Percentiles rank a stretch among this genome's conserved stretches.
phyloP scores from a whole-genome alignment of 805 yeast species.

The Myxozyma neotropica region DNA sequence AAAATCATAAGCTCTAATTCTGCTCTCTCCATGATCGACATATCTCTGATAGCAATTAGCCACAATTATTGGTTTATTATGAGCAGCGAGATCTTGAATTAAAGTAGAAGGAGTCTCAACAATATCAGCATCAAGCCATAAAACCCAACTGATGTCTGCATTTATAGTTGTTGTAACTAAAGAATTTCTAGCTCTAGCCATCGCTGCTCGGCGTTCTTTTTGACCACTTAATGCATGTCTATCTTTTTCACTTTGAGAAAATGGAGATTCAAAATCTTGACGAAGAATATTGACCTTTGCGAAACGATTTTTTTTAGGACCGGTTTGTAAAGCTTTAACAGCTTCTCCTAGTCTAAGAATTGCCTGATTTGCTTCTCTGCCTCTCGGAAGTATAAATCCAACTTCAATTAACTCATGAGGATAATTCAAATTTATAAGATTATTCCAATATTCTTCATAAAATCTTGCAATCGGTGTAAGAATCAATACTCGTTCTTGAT shows the following conservation, averaged over 20 bases:
- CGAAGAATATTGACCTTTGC: constrained; percentile 84
- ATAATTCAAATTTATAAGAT: constrained; percentile 70
- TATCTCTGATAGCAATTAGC: constrained; percentile 93
- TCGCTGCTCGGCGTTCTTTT: constrained; percentile 81
- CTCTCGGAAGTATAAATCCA: constrained; percentile 90
- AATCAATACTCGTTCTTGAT: constrained; percentile 80
- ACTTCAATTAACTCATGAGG: constrained; percentile 84
- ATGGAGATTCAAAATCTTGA: constrained; percentile 78
- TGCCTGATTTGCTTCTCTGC: constrained; percentile 77
- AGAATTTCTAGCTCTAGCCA: constrained; percentile 95
- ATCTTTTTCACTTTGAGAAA: constrained; percentile 74
- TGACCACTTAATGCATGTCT: constrained; percentile 79
- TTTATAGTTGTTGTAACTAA: constrained; percentile 83
- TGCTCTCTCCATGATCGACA: constrained; percentile 57
- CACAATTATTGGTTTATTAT: constrained; percentile 82
- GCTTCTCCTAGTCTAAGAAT: constrained; percentile 71
- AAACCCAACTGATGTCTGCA: constrained; percentile 90
- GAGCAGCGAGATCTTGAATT: constrained; percentile 83
- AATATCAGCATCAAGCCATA: constrained; percentile 96
- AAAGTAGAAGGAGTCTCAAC: constrained; percentile 82
- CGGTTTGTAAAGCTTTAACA: constrained; percentile 69
- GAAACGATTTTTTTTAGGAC: constrained; percentile 67
- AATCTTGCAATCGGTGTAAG: constrained; percentile 90
- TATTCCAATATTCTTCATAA: constrained; percentile 84
- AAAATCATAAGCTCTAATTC: constrained; percentile 87